Base-by-base conservation (phyloP, 345 rosid species). In the Conringia planisiliqua region DNA sequence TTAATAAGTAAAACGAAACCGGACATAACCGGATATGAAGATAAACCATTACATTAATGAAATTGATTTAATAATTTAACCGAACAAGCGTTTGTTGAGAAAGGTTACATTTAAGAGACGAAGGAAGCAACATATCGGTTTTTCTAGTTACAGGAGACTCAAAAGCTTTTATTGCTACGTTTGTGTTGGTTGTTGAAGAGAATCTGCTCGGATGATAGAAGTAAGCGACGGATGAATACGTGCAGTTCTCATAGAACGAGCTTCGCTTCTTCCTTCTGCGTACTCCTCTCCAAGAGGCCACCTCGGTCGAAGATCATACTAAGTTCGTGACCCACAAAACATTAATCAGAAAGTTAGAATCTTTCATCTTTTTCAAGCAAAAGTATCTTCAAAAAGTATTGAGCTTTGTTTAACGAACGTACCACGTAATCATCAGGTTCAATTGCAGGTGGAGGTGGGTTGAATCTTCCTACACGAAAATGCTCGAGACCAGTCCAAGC, bases 401-500 rank as follows among this genome's bases (percentile, higher is more conserved):
- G 35, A 30, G 29, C 6, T 77, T 54, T 66, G 39, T 7, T 66
- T 22, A 5, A 13, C 22, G 10, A 69, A 78, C 81, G 61, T 76
- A 94, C 96, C 96, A 82, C 57, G 59, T 67, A 74, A 86, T 94
- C 93, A 4, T 85, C 95, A 20, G 93, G 91, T 39, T 89, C 96
- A 11, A 66, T 70, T 42, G 84, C 86, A 66, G 85, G 89, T n/a
- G 97, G 98, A 40, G 97, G 88, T 75, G 97, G 96, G 83, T 94
- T 96, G 60, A 68, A 94, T 83, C 98, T 88, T 83, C 98, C 98
- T 76, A 77, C 79, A 62, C 86, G 79, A 62, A 89, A 88, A 81
- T 94, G 92, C 83, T 94, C 98, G 1, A 94, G 87, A 58, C 98
- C 98, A 51, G 98, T 91, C 98, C 98, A 94, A 74, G 98, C 98